Evolutionary conservation across 352 stramenopile species (phyloP).

Genomic region (Globisporangium echinulatum): DNA sequence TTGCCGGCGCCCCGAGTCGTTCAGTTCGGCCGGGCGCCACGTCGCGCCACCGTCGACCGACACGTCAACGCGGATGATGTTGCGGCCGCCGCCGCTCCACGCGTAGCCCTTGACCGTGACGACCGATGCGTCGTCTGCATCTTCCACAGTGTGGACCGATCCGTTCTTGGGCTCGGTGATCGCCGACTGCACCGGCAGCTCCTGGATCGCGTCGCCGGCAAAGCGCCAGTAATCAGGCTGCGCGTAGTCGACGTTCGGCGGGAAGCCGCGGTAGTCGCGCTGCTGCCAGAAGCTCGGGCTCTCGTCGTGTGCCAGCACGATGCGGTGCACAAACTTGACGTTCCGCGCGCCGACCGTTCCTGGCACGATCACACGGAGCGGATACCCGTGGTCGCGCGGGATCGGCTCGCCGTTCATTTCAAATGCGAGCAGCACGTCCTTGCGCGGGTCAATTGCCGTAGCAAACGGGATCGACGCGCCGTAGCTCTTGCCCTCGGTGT

Average conservation of each 20-base stretch:
- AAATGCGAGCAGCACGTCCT: conserved; percentile 97
- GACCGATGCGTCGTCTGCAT: conserved; percentile 53
- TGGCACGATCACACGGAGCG: conserved; percentile 94
- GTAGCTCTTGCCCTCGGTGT: conserved; percentile 84
- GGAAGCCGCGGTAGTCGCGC: conserved; percentile 89
- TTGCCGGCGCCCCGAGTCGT: conserved; percentile 79
- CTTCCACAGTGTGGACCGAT: conserved; percentile 33
- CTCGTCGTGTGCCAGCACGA: conserved; percentile 78
- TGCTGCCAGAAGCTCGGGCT: conserved; percentile 90
- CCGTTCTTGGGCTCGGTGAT: conserved; percentile 84
- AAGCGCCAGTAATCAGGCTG: conserved; percentile 81
- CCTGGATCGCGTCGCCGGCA: conserved; percentile 86
- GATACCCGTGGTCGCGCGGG: conserved; percentile 95
- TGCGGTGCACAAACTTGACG: conserved; percentile 96
- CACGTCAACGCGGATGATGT: conserved; percentile 96
- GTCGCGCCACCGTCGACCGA: conserved; percentile 91
- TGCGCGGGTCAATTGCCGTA: conserved; percentile 91
- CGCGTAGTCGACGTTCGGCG: conserved; percentile 82
- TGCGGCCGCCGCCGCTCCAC: conserved; percentile 91
- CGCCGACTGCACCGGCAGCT: conserved; percentile 87
- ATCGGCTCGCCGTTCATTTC: conserved; percentile 97
- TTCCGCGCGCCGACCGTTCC: conserved; percentile 93
- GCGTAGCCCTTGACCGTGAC: conserved; percentile 92
- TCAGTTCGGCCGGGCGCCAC: conserved; percentile 88
- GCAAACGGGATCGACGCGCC: conserved; percentile 89